phyloP scores from a whole-genome alignment of 2,329 filamentous ascomycete genomes.

The Hypomyces rosellus region DNA sequence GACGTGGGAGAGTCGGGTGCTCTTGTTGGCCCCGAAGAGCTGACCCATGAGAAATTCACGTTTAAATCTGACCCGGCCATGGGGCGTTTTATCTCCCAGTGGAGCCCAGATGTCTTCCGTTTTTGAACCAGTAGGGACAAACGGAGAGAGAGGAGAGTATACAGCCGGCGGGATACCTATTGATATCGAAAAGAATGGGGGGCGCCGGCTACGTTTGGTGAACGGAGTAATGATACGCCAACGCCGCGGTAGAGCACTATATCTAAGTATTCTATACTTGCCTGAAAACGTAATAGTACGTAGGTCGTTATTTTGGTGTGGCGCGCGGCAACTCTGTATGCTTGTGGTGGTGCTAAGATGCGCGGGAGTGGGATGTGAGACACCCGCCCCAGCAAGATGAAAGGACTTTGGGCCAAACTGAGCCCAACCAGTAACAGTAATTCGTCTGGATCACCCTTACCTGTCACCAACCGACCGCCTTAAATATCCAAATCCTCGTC shows the following conservation, averaged over 20 bases:
- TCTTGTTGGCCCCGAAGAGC: no score
- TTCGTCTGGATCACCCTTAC: neutral
- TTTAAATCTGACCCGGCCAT: no score
- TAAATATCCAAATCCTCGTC: neutral
- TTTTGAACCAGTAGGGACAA: no score
- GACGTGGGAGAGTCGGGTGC: neutral
- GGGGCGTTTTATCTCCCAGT: no score
- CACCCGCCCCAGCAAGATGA: neutral
- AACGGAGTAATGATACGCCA: no score
- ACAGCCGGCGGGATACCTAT: no score
- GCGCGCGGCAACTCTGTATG: neutral
- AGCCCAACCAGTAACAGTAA: neutral
- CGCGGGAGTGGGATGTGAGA: neutral
- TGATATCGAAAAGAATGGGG: no score
- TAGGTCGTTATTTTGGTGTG: neutral
- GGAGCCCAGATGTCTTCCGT: no score
- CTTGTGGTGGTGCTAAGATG: neutral
- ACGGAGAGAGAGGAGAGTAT: no score
- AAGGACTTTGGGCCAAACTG: neutral
- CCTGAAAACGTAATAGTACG: neutral
- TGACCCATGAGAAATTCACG: no score
- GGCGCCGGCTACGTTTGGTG: no score
- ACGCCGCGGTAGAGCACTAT: no score
- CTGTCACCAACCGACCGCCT: neutral
- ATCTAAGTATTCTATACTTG: neutral